These are phyloP conservation scores for Mycena alexandri DNA, from an alignment of 768 basidiomycete species.

Conservation along the genomic window DNA sequence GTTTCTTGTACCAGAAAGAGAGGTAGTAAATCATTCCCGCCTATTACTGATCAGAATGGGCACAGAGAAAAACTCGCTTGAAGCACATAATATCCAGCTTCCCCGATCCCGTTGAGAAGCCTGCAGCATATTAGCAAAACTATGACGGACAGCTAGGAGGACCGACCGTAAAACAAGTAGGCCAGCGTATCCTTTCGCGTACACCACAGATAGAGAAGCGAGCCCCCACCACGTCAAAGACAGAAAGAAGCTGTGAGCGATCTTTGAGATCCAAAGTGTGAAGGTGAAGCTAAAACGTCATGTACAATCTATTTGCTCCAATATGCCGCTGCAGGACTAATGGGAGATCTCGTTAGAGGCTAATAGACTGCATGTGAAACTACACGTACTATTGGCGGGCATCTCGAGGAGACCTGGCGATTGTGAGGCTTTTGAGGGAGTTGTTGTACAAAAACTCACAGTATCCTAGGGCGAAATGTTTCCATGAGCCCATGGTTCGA, in stretches of 20 bases:
- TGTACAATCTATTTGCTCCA: conserved; percentile 69
- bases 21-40: conserved; percentile 72
- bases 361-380: neutral
- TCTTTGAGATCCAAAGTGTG: neutral
- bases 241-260: conserved; percentile 61
- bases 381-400: conserved; percentile 64
- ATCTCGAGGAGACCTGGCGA: conserved; percentile 64
- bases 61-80: neutral
- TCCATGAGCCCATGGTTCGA: too few species aligned
- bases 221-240: conserved; percentile 67
- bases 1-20: conserved; percentile 66
- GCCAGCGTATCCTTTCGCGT: conserved; percentile 66
- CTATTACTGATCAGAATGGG: neutral
- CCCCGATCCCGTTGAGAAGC: conserved; percentile 71
- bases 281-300: neutral
- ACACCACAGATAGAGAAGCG: conserved; percentile 64
- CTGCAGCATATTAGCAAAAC: conserved; percentile 43
- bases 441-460: conserved; percentile 49
- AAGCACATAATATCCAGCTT: conserved; percentile 65
- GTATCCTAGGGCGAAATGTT: conserved; percentile 47
- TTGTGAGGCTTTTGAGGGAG: neutral
- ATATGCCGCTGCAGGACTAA: conserved; percentile 68
- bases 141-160: neutral
- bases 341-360: neutral
- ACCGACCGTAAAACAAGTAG: conserved; percentile 62